phyloP scores from a whole-genome alignment of 2,329 filamentous ascomycete species.

The Cladorrhinum sp. region DNA sequence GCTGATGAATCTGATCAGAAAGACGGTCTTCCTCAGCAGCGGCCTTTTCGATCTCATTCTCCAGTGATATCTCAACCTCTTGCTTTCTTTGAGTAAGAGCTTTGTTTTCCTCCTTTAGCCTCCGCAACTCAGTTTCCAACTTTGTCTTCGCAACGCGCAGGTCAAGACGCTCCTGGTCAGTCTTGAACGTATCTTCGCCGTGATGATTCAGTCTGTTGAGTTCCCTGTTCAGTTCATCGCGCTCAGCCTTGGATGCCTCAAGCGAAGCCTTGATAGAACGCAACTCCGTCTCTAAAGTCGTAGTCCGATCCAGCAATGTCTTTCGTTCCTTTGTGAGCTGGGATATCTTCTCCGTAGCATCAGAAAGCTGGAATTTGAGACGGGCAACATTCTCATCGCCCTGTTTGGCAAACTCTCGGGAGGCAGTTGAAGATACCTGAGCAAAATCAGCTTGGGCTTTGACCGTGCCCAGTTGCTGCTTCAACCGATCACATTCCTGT shows the following conservation, averaged over 20 bases:
- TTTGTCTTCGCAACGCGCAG: conserved; percentile 65
- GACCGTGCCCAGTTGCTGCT: conserved; percentile 41
- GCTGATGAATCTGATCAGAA: conserved; percentile 50
- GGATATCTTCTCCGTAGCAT: conserved; percentile 56
- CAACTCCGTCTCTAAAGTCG: conserved; percentile 58
- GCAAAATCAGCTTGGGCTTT: conserved; percentile 30
- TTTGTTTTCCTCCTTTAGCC: conserved; percentile 63
- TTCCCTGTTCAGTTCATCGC: conserved; percentile 63
- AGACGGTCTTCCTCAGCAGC: conserved; percentile 64
- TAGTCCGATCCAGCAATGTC: conserved; percentile 60
- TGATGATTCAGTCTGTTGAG: conserved; percentile 54
- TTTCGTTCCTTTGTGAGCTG: conserved; percentile 60
- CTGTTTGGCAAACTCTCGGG: conserved; percentile 35
- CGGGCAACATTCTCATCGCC: conserved; percentile 46
- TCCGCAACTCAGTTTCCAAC: conserved; percentile 64
- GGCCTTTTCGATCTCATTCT: conserved; percentile 64
- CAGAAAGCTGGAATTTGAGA: conserved; percentile 55
- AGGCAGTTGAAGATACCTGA: conserved; percentile 31
- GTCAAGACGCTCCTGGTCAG: conserved; percentile 68
- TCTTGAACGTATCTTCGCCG: conserved; percentile 56
- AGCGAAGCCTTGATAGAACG: conserved; percentile 55
- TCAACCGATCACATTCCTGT: conserved; percentile 44
- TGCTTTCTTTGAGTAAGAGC: conserved; percentile 55
- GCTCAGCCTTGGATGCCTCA: conserved; percentile 59
- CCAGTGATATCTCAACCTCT: conserved; percentile 60